Percentiles rank a stretch among this genome's conserved stretches.
These are phyloP conservation scores for Graphilbum fragrans DNA, from an alignment of 2,329 filamentous ascomycete genomes.

Conservation along the genomic window DNA sequence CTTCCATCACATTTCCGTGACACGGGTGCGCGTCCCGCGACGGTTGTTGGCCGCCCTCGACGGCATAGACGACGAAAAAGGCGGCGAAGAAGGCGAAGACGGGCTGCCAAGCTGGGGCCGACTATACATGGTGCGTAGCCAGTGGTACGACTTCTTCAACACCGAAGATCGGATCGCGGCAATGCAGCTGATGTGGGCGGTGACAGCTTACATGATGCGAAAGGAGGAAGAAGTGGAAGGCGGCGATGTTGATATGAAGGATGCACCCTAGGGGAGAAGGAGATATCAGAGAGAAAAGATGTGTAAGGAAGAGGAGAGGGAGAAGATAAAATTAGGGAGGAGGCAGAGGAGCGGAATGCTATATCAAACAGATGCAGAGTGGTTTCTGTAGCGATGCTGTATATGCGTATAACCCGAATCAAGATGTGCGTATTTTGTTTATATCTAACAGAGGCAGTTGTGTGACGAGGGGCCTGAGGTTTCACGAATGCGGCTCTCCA, in stretches of 20 bases:
- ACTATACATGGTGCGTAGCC: slow-evolving; percentile 43
- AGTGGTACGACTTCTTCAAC: slow-evolving; percentile 50
- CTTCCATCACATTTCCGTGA: slow-evolving; percentile 48
- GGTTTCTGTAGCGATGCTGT: no score
- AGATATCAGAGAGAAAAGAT: no score
- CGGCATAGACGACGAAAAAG: slow-evolving; percentile 19
- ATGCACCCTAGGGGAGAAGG: neutral
- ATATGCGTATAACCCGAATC: no score
- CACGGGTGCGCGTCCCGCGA: slow-evolving; percentile 46
- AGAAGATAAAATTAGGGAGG: neutral
- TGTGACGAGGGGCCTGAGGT: no score
- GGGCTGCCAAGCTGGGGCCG: slow-evolving; percentile 31
- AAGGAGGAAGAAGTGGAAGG: slow-evolving; percentile 15
- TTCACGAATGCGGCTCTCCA: no score
- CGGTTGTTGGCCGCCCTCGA: slow-evolving; percentile 39
- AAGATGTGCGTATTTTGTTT: no score
- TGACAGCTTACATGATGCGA: slow-evolving; percentile 50
- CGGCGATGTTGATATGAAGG: slow-evolving; percentile 2
- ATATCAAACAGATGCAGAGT: no score
- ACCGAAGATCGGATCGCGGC: slow-evolving; percentile 41
- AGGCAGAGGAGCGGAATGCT: no score
- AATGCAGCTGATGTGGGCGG: slow-evolving; percentile 43
- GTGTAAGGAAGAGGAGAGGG: no score
- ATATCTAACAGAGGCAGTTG: no score
- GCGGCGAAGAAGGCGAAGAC: slow-evolving; percentile 13